Evolutionary conservation across 164 flowering plant species (phyloP), one percentile per base, ranked within the genome.

Genomic region (Saururus chinensis): DNA sequence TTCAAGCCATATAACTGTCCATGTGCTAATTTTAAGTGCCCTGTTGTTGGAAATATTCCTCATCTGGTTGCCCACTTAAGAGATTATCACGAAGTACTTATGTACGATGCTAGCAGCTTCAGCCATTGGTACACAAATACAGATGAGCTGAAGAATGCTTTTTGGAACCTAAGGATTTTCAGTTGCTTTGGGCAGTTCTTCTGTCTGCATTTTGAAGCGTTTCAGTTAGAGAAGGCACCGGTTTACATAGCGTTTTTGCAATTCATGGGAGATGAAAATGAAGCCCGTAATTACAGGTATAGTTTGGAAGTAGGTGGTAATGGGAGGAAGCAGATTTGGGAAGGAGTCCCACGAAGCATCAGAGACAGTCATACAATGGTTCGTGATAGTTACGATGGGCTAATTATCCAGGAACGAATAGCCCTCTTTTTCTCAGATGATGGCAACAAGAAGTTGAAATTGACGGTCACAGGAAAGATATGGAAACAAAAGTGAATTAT

Each of bases 81-180:
- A 72, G 92, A 91, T 56, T 92, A 89, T 73, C 96, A 87, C 75
- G 85, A 87, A 71, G 96, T 89, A 62, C 95, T 87, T 73, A 89
- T 92, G 96, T 95, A 92, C 76, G 79, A 63, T 69, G 95, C 96
- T 17, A 79, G 85, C 67, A 89, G 96, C 45, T 92, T 92, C 77
- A 92, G 89, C 74, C 98, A 89, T 67, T 90, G 95, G 1, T 92
- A 89, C 75, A 76, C 95, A 14, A 92, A 89, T 78, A 95, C 98
- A 0, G 90, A 82, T 65, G 97, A 89, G 57, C 95, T 89, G 55
- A 95, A 87, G 69, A 87, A 90, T 69, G 90, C 90, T 19, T 89
- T 96, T 5, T 89, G 96, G 96, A 92, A 87, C 95, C 74, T 89
- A 49, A 92, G 80, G 87, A 81, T 83, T 57, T 83, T 81, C 75